Conservation (phyloP, 2,329 filamentous ascomycete species). For the Penicillium palitans region DNA sequence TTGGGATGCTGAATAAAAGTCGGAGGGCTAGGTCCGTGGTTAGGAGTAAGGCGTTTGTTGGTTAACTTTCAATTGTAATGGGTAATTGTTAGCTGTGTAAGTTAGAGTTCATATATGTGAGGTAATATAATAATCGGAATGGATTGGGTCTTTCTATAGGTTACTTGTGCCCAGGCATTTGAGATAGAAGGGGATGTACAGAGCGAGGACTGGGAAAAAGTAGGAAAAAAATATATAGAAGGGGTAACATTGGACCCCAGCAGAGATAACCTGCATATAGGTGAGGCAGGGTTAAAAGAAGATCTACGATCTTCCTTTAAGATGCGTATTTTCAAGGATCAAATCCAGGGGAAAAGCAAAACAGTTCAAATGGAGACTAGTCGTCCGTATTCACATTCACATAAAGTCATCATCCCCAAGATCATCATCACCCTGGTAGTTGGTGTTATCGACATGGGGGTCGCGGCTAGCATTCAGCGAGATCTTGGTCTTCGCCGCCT, state of each 20-base stretch:
- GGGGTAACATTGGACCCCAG: not conserved
- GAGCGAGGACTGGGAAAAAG: constrained; percentile 2
- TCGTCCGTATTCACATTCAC: constrained; percentile 35
- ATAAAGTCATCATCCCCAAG: constrained; percentile 61
- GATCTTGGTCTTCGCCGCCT: constrained; percentile 94
- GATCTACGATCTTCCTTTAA: not conserved
- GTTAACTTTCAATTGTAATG: not conserved
- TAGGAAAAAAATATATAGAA: not conserved
- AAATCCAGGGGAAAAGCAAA: constrained; percentile 6
- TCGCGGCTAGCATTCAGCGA: constrained; percentile 66
- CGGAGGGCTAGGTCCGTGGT: not conserved
- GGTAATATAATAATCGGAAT: constrained; percentile 7
- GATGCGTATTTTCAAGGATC: constrained; percentile 15
- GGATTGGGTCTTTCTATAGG: constrained; percentile 20
- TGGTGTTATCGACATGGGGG: constrained; percentile 65
- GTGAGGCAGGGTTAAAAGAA: not conserved
- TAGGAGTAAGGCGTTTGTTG: constrained; percentile 5
- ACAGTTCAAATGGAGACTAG: constrained; percentile 17
- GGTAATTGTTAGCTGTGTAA: not conserved
- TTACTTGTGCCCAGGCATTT: constrained; percentile 13
- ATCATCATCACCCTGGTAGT: constrained; percentile 86
- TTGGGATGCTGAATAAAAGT: constrained; percentile 13
- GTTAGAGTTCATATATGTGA: not conserved
- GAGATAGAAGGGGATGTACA: constrained; percentile 16
- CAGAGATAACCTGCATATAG: not conserved